Base-by-base conservation (phyloP, 257 asterid genomes). In the Catharanthus roseus region DNA sequence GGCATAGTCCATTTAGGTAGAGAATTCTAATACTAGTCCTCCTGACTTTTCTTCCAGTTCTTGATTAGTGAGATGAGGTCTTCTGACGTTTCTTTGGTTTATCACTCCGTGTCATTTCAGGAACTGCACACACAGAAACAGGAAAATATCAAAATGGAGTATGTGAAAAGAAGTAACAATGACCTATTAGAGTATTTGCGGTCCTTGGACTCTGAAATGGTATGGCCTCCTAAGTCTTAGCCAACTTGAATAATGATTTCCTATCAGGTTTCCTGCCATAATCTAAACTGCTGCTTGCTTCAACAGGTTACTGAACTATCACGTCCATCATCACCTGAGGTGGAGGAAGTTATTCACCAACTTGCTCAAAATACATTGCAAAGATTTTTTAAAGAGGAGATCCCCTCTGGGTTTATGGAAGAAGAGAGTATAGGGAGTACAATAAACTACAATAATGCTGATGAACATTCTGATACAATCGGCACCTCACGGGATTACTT, bases 121-220 rank as follows among this genome's bases (percentile, higher is more conserved):
- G 97, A 89, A 72, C 84, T 95, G 71, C 81, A 82, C 67, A 78
- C 84, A 41, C 81, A 24, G 79, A 82, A 81, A 79, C 92, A 81
- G 77, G 83, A 88, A 83, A 91, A 81, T 81, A 9, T 81, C 82
- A 84, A 80, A 69, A 84, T 87, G 83, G 96, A 88, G 87, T 84
- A 70, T 75, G 76, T 77, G 63, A 82, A 77, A 51, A 80, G 74
- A 62, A 85, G 90, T 70, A 83, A 88, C 74, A 95, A 95, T 79
- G 85, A 87, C 79, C 84, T 95, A 72, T 85, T 95, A 31, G 96
- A 95, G 78, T 91, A 91, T 80, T 80, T 95, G 36, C 80, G 97
- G 80, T 91, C 97, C 42, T 76, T 95, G 90, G 96, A 95, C 72
- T 80, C 97, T 28, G 86, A 91, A 47, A 91, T 90, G 96, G 99